A percentile compares a stretch with the other conserved stretches of the same genome.
phyloP scores from a whole-genome alignment of 768 basidiomycete species.

The Chiua virens region DNA sequence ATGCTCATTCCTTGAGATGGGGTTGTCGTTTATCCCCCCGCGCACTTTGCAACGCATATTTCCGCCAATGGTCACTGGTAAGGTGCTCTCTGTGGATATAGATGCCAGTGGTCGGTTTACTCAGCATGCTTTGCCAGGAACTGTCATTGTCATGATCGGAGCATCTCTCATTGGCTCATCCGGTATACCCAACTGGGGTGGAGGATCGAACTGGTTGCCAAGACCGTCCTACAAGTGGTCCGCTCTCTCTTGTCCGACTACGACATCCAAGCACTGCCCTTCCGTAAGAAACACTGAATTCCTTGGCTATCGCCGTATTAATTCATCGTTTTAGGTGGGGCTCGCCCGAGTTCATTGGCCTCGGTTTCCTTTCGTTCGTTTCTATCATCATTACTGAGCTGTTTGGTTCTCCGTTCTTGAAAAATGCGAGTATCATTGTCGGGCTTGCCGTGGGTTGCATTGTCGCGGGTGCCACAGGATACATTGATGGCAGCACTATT shows the following conservation, averaged over 20 bases:
- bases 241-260: conserved; percentile 75
- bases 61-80: conserved; percentile 78
- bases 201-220: conserved; percentile 76
- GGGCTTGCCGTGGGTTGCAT: conserved; percentile 78
- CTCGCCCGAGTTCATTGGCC: conserved; percentile 79
- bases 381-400: conserved; percentile 77
- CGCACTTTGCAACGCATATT: conserved; percentile 64
- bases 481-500: conserved; percentile 69
- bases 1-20: conserved; percentile 80
- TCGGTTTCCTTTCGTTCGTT: conserved; percentile 82
- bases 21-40: conserved; percentile 70
- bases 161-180: conserved; percentile 72
- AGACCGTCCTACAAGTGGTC: conserved; percentile 56
- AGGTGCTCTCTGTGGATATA: neutral
- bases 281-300: conserved; percentile 39
- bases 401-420: conserved; percentile 83
- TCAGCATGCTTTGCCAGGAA: conserved; percentile 41
- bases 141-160: conserved; percentile 80
- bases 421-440: conserved; percentile 76
- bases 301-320: neutral
- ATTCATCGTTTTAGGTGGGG: conserved; percentile 56
- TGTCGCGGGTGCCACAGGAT: conserved; percentile 76
- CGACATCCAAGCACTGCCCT: conserved; percentile 67
- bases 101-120: neutral
- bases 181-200: conserved; percentile 81